Percentiles rank a stretch among this genome's conserved stretches.
phyloP scores from a whole-genome alignment of 2,329 filamentous ascomycete genomes.

The Dothideomycetes sp. region DNA sequence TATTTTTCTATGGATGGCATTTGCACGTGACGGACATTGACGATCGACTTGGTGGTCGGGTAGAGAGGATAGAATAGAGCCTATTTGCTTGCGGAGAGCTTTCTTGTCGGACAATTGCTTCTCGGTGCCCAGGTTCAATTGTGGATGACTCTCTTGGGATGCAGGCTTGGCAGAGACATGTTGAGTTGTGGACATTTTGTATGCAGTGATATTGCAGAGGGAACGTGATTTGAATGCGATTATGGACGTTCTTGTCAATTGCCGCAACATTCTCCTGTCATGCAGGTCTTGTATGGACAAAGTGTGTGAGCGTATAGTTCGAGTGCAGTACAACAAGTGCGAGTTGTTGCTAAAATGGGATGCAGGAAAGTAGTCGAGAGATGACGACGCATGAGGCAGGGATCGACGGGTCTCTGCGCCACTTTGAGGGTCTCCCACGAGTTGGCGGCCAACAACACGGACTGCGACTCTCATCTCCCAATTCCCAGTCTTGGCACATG shows the following conservation, averaged over 20 bases:
- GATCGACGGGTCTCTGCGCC: no score
- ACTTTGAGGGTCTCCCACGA: no score
- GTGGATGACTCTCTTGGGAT: background rate
- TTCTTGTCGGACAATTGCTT: slow-evolving; percentile 43
- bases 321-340: no score
- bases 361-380: no score
- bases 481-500: no score
- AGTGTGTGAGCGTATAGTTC: no score
- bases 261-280: background rate
- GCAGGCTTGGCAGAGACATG: background rate
- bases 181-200: background rate
- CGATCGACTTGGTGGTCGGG: slow-evolving; percentile 48
- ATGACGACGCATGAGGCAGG: no score
- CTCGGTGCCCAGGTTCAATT: slow-evolving; percentile 4
- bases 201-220: background rate
- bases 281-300: background rate
- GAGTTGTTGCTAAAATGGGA: no score
- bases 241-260: background rate
- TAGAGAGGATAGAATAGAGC: slow-evolving; percentile 50
- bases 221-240: background rate
- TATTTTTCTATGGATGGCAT: background rate
- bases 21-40: slow-evolving; percentile 57
- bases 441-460: no score
- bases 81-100: slow-evolving; percentile 62
- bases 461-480: no score